Evolutionary conservation across 441 rosid species (phyloP).

Genomic region (Geranium incanum): DNA sequence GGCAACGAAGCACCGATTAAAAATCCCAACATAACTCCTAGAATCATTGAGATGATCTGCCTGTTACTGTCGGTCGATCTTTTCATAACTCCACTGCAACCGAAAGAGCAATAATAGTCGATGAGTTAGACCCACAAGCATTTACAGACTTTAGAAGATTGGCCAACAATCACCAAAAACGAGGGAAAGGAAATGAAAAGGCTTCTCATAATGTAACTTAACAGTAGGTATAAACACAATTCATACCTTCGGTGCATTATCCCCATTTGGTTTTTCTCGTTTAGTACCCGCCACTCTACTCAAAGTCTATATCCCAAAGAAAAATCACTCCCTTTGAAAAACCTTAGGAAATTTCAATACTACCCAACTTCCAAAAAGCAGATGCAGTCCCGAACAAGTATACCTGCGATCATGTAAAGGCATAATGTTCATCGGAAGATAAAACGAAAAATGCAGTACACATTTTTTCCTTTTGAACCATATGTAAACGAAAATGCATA

Average conservation of each 20-base stretch:
- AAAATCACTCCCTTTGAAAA: constrained; percentile 21
- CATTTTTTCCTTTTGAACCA: no score
- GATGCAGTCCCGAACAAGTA: not conserved
- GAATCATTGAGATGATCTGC: constrained; percentile 39
- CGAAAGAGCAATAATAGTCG: constrained; percentile 18
- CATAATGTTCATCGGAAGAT: not conserved
- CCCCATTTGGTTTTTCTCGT: constrained; percentile 30
- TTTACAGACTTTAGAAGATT: not conserved
- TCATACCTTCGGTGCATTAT: constrained; percentile 54
- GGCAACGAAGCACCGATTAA: constrained; percentile 67
- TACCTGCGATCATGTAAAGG: not conserved
- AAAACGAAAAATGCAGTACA: no score
- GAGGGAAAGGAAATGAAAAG: constrained; percentile 1
- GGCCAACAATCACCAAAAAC: constrained; percentile 7
- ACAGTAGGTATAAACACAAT: not conserved
- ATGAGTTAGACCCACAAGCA: not conserved
- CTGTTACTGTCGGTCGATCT: constrained; percentile 48
- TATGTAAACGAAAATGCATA: no score
- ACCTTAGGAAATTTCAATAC: constrained; percentile 18
- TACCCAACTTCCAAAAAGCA: not conserved
- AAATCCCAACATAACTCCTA: constrained; percentile 64
- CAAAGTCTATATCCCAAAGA: constrained; percentile 23
- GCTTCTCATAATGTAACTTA: not conserved
- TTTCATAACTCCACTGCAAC: constrained; percentile 49
- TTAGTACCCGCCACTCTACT: constrained; percentile 21